Base-by-base conservation (phyloP, 345 rosid species). In the Brassica nigra region DNA sequence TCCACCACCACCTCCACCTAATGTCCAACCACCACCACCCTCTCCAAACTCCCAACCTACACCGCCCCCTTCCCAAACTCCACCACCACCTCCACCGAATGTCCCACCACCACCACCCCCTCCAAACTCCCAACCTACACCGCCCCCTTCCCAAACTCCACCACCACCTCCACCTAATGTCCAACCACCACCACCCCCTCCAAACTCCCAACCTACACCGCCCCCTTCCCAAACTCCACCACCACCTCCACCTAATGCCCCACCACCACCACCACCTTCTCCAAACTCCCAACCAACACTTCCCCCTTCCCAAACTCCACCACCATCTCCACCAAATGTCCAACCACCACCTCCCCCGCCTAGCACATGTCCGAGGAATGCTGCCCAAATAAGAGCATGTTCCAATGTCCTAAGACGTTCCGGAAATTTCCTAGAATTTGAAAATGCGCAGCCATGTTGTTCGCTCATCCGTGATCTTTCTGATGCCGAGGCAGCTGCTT, bases 291-390 rank as follows among this genome's bases (percentile, higher is more conserved):
- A 20, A 18, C 62, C 62, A 18, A 11, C 62, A 20, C 9, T 16
- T 28, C 27, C 61, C 7, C 28, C 61, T 1, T 8, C 20, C 4
- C 31, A 59, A 2, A 27, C 33, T 59, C 8, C 64, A 10, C 64
- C 64, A 27, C 64, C 23, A 0, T 30, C 62, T 58, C 62, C 62
- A 20, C 62, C 62, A 20, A 58, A 59, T 4, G 29, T 11, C n/a
- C 64, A 59, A 28, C 34, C 65, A 61, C 65, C 65, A 4, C 65
- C 34, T 2, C 65, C 65, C 15, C 65, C 34, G n/a, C 64, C 33
- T 9, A 11, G 31, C 15, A 61, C 65, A 61, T 61, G 65, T 61
- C 65, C 65, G 7, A 61, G 65, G 34, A 61, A 61, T 61, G 65
- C 65, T 11, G 34, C 3, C 34, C 65, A 61, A 61, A 14, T 4